phyloP scores from a whole-genome alignment of 2,329 filamentous ascomycete species.

The Arthroderma sp. region DNA sequence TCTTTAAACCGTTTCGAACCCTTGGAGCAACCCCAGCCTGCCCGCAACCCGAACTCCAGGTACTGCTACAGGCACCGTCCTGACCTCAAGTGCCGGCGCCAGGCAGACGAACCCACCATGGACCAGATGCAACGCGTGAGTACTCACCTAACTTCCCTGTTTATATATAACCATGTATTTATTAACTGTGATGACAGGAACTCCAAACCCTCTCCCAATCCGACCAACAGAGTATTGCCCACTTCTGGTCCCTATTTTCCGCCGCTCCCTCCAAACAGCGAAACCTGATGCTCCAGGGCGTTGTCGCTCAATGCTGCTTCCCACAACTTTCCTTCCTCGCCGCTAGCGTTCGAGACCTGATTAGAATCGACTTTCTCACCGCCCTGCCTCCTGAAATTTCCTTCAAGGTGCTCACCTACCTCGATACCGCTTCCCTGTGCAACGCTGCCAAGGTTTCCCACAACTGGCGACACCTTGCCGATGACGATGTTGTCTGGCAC shows the following conservation, averaged over 20 bases:
- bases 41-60: conserved; percentile 57
- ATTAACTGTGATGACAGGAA: conserved; percentile 41
- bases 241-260: conserved; percentile 96
- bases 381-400: conserved; percentile 81
- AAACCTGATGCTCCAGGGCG: conserved; percentile 90
- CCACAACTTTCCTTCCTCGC: conserved; percentile 90
- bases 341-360: conserved; percentile 78
- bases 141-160: conserved; percentile 10
- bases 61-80: conserved; percentile 94
- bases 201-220: conserved; percentile 66
- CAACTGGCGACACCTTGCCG: conserved; percentile 77
- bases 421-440: conserved; percentile 88
- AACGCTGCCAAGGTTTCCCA: conserved; percentile 90
- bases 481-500: conserved; percentile 96
- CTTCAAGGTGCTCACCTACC: conserved; percentile 82
- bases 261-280: conserved; percentile 87
- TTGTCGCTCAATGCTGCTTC: conserved; percentile 94
- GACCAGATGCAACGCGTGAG: conserved; percentile 76
- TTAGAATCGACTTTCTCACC: conserved; percentile 92
- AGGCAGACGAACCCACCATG: conserved; percentile 93
- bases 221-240: conserved; percentile 90
- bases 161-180: background rate
- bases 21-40: conserved; percentile 7
- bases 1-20: conserved; percentile 28
- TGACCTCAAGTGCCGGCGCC: conserved; percentile 82